Percentiles rank a stretch among this genome's conserved stretches.
These are phyloP conservation scores for Gossypium aridum DNA, from an alignment of 441 rosid species.

Conservation along the genomic window DNA sequence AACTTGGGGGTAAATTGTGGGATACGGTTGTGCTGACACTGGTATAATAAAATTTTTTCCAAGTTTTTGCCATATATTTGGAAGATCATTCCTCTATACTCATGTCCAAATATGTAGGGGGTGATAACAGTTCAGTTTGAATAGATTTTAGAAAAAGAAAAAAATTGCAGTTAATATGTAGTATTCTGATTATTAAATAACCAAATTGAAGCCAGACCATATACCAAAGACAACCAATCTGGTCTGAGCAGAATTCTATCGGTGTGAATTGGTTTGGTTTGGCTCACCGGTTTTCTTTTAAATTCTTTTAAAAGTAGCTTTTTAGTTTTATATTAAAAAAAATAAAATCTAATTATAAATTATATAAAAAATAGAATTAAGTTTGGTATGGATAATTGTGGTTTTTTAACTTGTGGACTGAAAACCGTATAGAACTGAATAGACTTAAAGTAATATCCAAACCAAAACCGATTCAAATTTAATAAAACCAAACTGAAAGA, in stretches of 20 bases:
- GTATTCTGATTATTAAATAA: not conserved
- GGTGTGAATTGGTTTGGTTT: not conserved
- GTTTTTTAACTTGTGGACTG: too few species aligned
- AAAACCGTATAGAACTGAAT: too few species aligned
- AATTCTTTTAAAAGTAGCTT: not conserved
- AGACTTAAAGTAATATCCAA: too few species aligned
- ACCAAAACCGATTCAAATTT: too few species aligned
- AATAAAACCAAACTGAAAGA: too few species aligned
- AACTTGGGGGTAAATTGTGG: not conserved
- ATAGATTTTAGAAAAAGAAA: too few species aligned
- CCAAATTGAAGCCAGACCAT: too few species aligned
- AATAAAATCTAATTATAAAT: not conserved
- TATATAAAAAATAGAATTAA: not conserved
- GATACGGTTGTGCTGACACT: not conserved
- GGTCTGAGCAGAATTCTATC: not conserved
- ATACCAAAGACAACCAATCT: not conserved
- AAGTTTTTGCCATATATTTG: not conserved
- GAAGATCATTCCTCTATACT: not conserved
- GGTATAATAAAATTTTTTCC: too few species aligned
- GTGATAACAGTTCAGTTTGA: too few species aligned
- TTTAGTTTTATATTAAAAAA: not conserved
- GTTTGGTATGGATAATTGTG: not conserved
- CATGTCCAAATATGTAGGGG: not conserved
- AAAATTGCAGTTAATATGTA: not conserved
- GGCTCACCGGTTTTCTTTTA: not conserved